Conservation (phyloP, 2,329 filamentous ascomycete genomes). For the Clarireedia paspali region DNA sequence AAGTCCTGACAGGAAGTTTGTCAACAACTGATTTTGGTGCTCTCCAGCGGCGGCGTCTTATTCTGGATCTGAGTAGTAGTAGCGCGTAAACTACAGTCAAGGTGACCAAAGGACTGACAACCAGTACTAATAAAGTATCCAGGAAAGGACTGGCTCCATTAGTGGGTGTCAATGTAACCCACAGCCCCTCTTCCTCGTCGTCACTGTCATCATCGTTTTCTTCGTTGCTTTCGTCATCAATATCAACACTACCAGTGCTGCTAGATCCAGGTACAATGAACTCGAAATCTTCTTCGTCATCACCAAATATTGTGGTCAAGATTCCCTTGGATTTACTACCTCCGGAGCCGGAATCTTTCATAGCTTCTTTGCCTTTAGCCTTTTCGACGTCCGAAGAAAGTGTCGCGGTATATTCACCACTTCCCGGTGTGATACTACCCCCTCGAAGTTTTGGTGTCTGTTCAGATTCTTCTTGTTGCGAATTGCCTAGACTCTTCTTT, state of each 20-base stretch:
- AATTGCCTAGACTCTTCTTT: conserved; percentile 24
- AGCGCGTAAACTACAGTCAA: conserved; percentile 88
- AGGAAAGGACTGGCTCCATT: conserved; percentile 89
- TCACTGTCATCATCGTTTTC: conserved; percentile 34
- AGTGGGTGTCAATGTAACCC: conserved; percentile 92
- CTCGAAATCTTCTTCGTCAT: conserved; percentile 34
- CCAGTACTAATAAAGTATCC: conserved; percentile 92
- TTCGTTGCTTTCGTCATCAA: conserved; percentile 25
- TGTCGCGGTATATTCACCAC: conserved; percentile 54
- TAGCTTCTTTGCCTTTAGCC: conserved; percentile 18
- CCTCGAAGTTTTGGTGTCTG: conserved; percentile 40
- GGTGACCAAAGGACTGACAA: conserved; percentile 87
- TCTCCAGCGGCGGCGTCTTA: conserved; percentile 83
- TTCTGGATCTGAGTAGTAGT: conserved; percentile 77
- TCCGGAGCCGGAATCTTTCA: conserved; percentile 10
- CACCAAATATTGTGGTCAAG: conserved; percentile 44
- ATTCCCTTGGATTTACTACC: conserved; percentile 31
- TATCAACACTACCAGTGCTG: conserved; percentile 11
- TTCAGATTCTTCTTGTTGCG: conserved; percentile 27
- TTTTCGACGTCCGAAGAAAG: conserved; percentile 17
- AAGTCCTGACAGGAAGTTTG: conserved; percentile 87
- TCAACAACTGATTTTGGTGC: conserved; percentile 97
- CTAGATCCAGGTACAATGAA: conserved; percentile 13
- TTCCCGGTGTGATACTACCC: conserved; percentile 63
- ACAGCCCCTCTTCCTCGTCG: conserved; percentile 67